Evolutionary conservation across 2,329 filamentous ascomycete species (phyloP).

Genomic region (Colletotrichum paranaense): DNA sequence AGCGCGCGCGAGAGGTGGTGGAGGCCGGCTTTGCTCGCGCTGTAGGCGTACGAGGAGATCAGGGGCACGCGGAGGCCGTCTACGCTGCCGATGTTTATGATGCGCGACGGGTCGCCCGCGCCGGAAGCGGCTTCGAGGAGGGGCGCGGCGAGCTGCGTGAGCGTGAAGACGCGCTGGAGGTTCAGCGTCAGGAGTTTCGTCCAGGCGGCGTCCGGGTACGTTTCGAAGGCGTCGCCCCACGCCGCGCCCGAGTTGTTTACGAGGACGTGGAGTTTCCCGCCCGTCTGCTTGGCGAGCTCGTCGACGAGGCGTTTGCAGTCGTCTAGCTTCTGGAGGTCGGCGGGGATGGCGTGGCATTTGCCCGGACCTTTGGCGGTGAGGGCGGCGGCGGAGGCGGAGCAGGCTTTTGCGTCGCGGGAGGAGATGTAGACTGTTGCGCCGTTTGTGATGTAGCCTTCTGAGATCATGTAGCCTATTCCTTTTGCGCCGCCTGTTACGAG

Average conservation of each 20-base stretch:
- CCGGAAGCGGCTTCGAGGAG: slow-evolving; percentile 56
- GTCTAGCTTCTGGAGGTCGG: slow-evolving; percentile 71
- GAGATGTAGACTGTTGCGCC: slow-evolving; percentile 75
- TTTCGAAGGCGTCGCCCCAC: slow-evolving; percentile 71
- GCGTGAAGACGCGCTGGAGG: slow-evolving; percentile 75
- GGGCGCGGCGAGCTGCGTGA: slow-evolving; percentile 71
- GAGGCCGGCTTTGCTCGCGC: slow-evolving; percentile 70
- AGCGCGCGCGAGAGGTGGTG: slow-evolving; percentile 72
- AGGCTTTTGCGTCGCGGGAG: slow-evolving; percentile 70
- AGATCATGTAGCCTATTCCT: slow-evolving; percentile 76
- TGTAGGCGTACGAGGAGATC: slow-evolving; percentile 71
- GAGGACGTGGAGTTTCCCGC: slow-evolving; percentile 66
- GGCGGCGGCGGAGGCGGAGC: slow-evolving; percentile 65
- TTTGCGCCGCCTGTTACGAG: slow-evolving; percentile 69
- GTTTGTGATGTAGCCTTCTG: slow-evolving; percentile 72
- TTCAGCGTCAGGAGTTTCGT: slow-evolving; percentile 72
- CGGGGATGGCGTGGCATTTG: slow-evolving; percentile 66
- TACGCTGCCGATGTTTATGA: slow-evolving; percentile 74
- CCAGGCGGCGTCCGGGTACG: slow-evolving; percentile 70
- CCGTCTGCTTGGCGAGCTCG: slow-evolving; percentile 61
- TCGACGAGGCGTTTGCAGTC: slow-evolving; percentile 65
- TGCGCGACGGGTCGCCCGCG: slow-evolving; percentile 58
- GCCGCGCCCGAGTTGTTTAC: slow-evolving; percentile 75
- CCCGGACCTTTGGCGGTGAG: slow-evolving; percentile 65
- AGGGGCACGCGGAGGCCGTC: slow-evolving; percentile 71